A percentile compares a stretch with the other conserved stretches of the same genome.
Evolutionary conservation across 441 rosid species (phyloP).

Genomic region (Melianthus villosus): DNA sequence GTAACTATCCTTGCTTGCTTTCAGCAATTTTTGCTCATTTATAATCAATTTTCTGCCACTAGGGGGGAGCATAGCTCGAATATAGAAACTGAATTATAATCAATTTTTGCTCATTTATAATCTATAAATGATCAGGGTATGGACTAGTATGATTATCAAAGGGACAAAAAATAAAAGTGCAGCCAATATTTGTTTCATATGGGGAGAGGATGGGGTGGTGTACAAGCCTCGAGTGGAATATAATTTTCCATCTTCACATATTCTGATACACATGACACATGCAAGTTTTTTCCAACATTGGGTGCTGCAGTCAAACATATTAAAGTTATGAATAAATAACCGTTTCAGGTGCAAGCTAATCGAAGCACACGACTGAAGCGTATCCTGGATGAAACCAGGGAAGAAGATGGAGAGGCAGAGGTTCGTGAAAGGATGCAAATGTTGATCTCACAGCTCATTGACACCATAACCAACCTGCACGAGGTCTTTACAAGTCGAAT

Average conservation of each 20-base stretch:
- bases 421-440: constrained; percentile 80
- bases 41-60: not conserved
- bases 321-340: too few species aligned
- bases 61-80: too few species aligned
- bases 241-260: too few species aligned
- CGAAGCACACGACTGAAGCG: constrained; percentile 55
- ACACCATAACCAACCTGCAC: constrained; percentile 62
- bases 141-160: too few species aligned
- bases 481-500: constrained; percentile 61
- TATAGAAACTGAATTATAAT: too few species aligned
- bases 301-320: too few species aligned
- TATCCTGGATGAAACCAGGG: constrained; percentile 77
- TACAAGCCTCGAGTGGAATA: too few species aligned
- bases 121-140: not conserved
- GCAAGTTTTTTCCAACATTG: not conserved
- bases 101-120: not conserved
- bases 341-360: constrained; percentile 54
- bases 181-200: too few species aligned
- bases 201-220: too few species aligned
- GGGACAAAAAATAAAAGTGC: too few species aligned
- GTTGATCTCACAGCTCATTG: constrained; percentile 48
- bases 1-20: constrained; percentile 24
- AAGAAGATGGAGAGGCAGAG: constrained; percentile 77
- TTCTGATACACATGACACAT: too few species aligned
- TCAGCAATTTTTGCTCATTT: not conserved